These are phyloP conservation scores for Porphyrellus cyaneotinctus DNA, from an alignment of 768 basidiomycete species.

Conservation along the genomic window DNA sequence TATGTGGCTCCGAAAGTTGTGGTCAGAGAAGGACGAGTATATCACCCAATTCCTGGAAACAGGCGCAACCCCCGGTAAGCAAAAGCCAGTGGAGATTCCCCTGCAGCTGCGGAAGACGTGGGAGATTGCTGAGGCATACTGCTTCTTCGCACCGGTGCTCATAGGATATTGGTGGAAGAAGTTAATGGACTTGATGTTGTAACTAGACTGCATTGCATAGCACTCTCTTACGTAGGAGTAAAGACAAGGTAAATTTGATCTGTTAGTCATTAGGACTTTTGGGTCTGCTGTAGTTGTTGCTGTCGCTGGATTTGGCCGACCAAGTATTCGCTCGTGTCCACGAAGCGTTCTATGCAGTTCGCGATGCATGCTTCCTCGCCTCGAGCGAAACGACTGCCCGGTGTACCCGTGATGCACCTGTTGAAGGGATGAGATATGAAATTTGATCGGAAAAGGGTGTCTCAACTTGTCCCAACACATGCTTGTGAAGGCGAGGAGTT, in stretches of 20 bases:
- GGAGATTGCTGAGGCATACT: constrained; percentile 66
- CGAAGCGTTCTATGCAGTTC: constrained; percentile 90
- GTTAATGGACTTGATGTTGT: constrained; percentile 25
- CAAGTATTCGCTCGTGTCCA: constrained; percentile 82
- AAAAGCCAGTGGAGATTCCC: constrained; percentile 49
- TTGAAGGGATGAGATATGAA: constrained; percentile 10
- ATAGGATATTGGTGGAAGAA: constrained; percentile 47
- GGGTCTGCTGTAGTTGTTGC: constrained; percentile 46
- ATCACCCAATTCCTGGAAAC: constrained; percentile 63
- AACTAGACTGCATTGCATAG: constrained; percentile 6
- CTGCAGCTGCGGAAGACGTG: constrained; percentile 48
- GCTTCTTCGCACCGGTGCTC: constrained; percentile 61
- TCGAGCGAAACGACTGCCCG: constrained; percentile 73
- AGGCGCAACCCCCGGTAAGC: constrained; percentile 40
- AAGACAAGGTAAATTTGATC: background rate
- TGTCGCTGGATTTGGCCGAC: constrained; percentile 57
- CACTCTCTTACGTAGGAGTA: constrained; percentile 10
- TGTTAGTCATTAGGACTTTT: constrained; percentile 10
- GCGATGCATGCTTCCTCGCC: constrained; percentile 77
- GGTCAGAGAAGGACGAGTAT: constrained; percentile 80
- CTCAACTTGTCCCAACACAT: constrained; percentile 90
- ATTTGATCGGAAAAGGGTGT: constrained; percentile 19
- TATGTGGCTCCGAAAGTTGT: constrained; percentile 74
- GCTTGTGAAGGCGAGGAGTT: constrained; percentile 74
- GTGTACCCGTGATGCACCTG: constrained; percentile 79